Percentiles rank a stretch among this genome's conserved stretches.
These are phyloP conservation scores for Centella asiatica DNA, from an alignment of 129 eudicot genomes.

Conservation along the genomic window DNA sequence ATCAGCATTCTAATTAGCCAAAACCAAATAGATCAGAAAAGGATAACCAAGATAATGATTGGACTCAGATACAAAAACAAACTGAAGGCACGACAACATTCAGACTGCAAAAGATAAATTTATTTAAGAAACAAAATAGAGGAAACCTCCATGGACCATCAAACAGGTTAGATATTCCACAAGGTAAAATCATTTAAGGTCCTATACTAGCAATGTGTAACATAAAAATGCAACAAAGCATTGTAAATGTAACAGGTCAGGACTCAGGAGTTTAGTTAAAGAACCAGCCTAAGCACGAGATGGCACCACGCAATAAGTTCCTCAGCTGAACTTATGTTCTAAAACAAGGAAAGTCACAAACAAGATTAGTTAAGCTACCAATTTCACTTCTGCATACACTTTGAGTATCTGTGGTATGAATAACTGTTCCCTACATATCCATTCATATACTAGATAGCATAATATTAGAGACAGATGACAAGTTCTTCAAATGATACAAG, in stretches of 20 bases:
- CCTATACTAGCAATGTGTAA: neutral
- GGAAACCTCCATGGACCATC: too few species aligned
- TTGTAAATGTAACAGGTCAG: neutral
- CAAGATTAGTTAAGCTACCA: neutral
- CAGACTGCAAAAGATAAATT: neutral
- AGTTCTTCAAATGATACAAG: neutral
- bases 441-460: neutral
- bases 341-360: neutral
- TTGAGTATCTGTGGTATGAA: neutral
- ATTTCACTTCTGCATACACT: neutral
- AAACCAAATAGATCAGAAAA: constrained; percentile 1
- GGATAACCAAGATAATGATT: constrained; percentile 9
- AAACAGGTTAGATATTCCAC: neutral
- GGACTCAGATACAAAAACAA: neutral
- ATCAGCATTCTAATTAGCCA: constrained; percentile 13
- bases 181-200: neutral
- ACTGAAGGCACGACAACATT: neutral
- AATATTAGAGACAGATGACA: neutral
- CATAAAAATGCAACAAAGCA: too few species aligned
- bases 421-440: neutral
- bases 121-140: too few species aligned
- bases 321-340: neutral
- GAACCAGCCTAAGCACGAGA: neutral
- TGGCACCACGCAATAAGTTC: neutral
- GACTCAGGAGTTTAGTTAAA: neutral